Conservation (phyloP, 129 eudicot genomes). For the Ambrosia artemisiifolia region DNA sequence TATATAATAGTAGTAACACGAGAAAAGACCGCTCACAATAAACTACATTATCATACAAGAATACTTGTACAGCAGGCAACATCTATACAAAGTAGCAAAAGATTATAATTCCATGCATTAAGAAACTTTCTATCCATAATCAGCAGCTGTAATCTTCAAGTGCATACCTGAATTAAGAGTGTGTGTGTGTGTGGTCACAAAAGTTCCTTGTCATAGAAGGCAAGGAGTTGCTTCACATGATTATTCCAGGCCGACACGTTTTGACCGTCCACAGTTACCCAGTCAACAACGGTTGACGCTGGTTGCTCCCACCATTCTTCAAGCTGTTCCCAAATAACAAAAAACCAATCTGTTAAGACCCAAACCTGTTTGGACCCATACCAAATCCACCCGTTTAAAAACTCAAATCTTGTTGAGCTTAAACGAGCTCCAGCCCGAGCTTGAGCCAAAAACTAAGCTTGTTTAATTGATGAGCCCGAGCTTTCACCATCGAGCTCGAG, state of each 20-base stretch:
- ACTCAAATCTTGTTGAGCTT: background rate
- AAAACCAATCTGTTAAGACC: background rate
- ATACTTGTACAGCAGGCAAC: conserved; percentile 10
- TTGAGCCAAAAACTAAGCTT: too few species aligned
- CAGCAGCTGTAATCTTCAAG: background rate
- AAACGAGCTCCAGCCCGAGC: too few species aligned
- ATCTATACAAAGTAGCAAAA: conserved; percentile 21
- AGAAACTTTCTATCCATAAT: background rate
- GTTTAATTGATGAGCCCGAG: too few species aligned
- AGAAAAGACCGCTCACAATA: background rate
- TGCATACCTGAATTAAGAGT: background rate
- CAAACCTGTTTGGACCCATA: background rate
- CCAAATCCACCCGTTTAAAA: background rate
- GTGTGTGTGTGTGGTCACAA: conserved; percentile 17
- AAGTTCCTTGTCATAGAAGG: conserved; percentile 78
- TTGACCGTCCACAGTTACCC: conserved; percentile 95
- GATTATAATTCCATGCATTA: background rate
- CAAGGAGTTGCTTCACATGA: conserved; percentile 93
- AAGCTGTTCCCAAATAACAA: conserved; percentile 46
- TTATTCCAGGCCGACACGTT: conserved; percentile 90
- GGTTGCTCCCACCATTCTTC: conserved; percentile 99
- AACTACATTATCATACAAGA: conserved; percentile 17
- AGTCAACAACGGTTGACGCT: conserved; percentile 93
- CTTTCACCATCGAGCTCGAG: too few species aligned
- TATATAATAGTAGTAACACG: background rate